A percentile compares a stretch with the other conserved stretches of the same genome.
Conservation (phyloP, 352 stramenopile species). For the Blastocystis sp. region DNA sequence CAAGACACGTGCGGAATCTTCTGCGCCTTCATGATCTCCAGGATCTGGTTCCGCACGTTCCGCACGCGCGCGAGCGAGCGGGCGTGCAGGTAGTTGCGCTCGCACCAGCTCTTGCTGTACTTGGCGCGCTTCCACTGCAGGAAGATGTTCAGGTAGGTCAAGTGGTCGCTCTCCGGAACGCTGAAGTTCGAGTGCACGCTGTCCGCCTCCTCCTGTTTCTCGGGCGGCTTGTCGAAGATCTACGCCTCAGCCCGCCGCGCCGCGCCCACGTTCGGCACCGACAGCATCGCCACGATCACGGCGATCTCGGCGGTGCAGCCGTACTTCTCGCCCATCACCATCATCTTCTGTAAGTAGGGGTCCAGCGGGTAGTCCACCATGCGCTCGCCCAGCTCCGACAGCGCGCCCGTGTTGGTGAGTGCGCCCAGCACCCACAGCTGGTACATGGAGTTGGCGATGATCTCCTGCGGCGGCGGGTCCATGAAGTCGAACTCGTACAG, state of each 20-base stretch:
- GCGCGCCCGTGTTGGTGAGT: conserved; percentile 91
- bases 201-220: conserved; percentile 94
- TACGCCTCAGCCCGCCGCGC: neutral
- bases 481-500: conserved; percentile 96
- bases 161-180: conserved; percentile 92
- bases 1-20: conserved; percentile 81
- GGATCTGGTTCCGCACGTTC: conserved; percentile 88
- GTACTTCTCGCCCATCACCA: conserved; percentile 89
- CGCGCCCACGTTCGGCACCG: conserved; percentile 81
- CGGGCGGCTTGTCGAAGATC: conserved; percentile 91
- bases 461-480: conserved; percentile 91
- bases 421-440: conserved; percentile 95
- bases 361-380: conserved; percentile 98
- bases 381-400: conserved; percentile 89
- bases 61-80: conserved; percentile 79
- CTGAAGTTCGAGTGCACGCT: conserved; percentile 96
- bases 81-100: conserved; percentile 92
- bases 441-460: conserved; percentile 97
- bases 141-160: conserved; percentile 92
- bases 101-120: conserved; percentile 89
- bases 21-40: conserved; percentile 97
- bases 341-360: conserved; percentile 88
- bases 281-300: conserved; percentile 93
- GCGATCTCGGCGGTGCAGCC: conserved; percentile 90
- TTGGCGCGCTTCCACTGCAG: conserved; percentile 85